Conservation (phyloP, 2,329 filamentous ascomycete species). For the Alternaria brassicicola region DNA sequence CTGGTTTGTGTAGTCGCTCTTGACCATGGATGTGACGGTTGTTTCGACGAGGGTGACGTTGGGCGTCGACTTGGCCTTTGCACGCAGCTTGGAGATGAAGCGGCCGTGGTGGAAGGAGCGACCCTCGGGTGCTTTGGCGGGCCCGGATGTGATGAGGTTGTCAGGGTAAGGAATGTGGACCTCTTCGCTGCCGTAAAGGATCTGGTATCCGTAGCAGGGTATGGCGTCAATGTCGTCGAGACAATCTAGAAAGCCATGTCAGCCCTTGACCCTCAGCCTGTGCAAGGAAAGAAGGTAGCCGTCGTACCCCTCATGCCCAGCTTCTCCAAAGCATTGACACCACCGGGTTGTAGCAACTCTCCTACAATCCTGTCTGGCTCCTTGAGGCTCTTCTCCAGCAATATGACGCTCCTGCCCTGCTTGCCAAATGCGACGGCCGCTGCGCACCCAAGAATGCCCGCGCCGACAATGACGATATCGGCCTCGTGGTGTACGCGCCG, state of each 20-base stretch:
- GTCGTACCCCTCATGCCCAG: slow-evolving; percentile 68
- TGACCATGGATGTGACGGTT: slow-evolving; percentile 77
- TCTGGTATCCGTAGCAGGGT: slow-evolving; percentile 82
- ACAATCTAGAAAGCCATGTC: slow-evolving; percentile 60
- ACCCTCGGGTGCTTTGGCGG: slow-evolving; percentile 64
- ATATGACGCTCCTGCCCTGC: slow-evolving; percentile 87
- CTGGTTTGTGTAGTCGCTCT: slow-evolving; percentile 69
- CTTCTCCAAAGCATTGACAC: slow-evolving; percentile 77
- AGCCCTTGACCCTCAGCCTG: slow-evolving; percentile 1
- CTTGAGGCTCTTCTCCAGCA: slow-evolving; percentile 87
- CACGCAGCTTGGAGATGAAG: slow-evolving; percentile 83
- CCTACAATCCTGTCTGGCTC: slow-evolving; percentile 96
- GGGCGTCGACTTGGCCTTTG: slow-evolving; percentile 72
- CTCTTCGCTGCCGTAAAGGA: slow-evolving; percentile 77
- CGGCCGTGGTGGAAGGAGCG: slow-evolving; percentile 91
- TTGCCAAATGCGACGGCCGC: slow-evolving; percentile 82
- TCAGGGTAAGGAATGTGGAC: slow-evolving; percentile 81
- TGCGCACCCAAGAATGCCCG: slow-evolving; percentile 87
- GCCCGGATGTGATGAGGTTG: slow-evolving; percentile 53
- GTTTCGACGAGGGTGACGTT: slow-evolving; percentile 94
- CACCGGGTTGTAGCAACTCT: slow-evolving; percentile 92
- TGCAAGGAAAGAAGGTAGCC: neutral
- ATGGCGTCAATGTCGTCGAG: slow-evolving; percentile 89
- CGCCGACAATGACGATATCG: slow-evolving; percentile 91
- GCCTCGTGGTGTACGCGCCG: slow-evolving; percentile 64